phyloP scores from a whole-genome alignment of 2,329 filamentous ascomycete genomes.

The Diaporthe citrichinensis region DNA sequence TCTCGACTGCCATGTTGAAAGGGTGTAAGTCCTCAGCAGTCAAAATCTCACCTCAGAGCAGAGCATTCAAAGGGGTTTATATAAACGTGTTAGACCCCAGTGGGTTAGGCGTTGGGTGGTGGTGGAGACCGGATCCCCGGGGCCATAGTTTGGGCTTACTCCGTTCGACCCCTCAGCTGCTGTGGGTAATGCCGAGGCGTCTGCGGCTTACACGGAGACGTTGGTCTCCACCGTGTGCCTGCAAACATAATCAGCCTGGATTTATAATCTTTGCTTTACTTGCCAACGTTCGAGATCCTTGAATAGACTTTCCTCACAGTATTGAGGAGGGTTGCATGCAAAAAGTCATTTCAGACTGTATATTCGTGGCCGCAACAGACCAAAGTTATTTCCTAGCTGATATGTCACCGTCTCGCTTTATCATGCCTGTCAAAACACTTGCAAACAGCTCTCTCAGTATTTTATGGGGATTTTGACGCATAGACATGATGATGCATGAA shows the following conservation, averaged over 20 bases:
- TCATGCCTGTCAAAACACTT: background rate
- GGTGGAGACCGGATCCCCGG: constrained; percentile 5
- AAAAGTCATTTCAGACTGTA: background rate
- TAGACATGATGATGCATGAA: background rate
- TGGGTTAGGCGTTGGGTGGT: background rate
- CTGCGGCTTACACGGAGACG: background rate
- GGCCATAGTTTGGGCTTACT: background rate
- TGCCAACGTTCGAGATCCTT: background rate
- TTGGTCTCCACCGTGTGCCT: background rate
- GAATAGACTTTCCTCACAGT: background rate
- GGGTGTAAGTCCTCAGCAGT: background rate
- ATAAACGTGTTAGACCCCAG: background rate
- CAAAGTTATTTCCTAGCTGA: background rate
- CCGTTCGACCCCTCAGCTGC: constrained; percentile 19
- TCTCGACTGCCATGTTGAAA: constrained; percentile 27
- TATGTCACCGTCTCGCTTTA: background rate
- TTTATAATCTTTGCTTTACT: background rate
- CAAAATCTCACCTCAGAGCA: background rate
- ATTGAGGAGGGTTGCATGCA: background rate
- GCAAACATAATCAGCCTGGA: background rate
- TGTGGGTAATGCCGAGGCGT: constrained; percentile 1
- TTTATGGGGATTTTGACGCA: background rate
- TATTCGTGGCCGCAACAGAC: background rate
- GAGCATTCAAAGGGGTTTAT: constrained; percentile 9
- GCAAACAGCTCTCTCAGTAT: background rate